Base-by-base conservation (phyloP, 306 rosid species). In the Dicorynia guianensis region DNA sequence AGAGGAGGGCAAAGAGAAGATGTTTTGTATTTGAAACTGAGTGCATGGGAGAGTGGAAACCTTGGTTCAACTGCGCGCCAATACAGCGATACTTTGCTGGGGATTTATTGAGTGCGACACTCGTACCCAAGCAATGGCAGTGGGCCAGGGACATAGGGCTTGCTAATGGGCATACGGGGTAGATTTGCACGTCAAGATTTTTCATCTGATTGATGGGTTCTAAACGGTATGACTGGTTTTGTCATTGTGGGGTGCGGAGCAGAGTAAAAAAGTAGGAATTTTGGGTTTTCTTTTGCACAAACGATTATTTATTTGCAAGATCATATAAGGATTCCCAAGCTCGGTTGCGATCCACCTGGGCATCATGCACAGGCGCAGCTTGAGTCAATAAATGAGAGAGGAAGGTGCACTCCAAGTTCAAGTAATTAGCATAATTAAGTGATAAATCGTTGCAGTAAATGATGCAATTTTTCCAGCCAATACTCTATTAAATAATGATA, bases 341-440 rank as follows among this genome's bases (percentile, higher is more conserved):
- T 54, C 63, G 62, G 59, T 10, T 11, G 47, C 48, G 4, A 48
- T 40, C 63, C 87, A 84, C 87, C 1, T 84, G 87, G 80, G 55
- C 30, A 17, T 64, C 85, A 84, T 84, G 87, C 87, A 84, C 44
- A 60, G 87, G 77, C 61, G 61, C 42, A 46, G 33, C 8, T 11
- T 48, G 15, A 20, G 12, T 43, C 74, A 57, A 56, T 63, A 63
- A 64, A 75, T 83, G 74, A 50, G 0, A 1, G 1, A 25, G 30
- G 30, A 9, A 0, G 44, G 63, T 59, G 19, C 30, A 67, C 55
- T 30, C 7, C 4, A 42, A 8, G 13, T 13, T n/a, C 30, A 25
- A 25, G 30, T 25, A 25, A 13, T 11, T 13, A 13, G 19, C 15
- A 64, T 15, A 17, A 18, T 20, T 55, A 9, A 17, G 3, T 14